Evolutionary conservation across 2,329 filamentous ascomycete genomes (phyloP), one percentile per base, ranked within the genome.

Genomic region (Fusarium robinianum): DNA sequence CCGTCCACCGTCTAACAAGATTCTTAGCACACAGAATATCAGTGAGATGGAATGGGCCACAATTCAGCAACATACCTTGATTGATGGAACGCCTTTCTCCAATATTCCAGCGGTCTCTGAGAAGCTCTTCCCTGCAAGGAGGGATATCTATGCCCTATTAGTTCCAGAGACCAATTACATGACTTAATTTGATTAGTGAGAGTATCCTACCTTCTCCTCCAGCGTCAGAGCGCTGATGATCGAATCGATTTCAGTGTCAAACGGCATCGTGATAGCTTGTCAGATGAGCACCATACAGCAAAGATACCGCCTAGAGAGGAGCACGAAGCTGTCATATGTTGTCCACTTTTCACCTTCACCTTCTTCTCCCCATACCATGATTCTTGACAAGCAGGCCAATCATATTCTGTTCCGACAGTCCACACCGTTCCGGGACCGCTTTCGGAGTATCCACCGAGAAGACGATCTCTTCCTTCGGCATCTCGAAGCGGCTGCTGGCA

Each of bases 1-100:
- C 66, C 66, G 16, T 68, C 66, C 5, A 57, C 57, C 2, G 58
- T 61, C 58, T 61, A 6, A 0, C 0, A 2, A 0, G 2, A 4
- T 21, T 8, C 7, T 52, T 5, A 49, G 37, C 9, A 4, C 3
- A 7, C 17, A 9, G 8, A 1, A 5, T 0, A 2, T 5, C 0
- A 2, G 4, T 23, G 8, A 0, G 2, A 7, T 2, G 8, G n/a
- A n/a, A n/a, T n/a, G n/a, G n/a, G n/a, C n/a, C n/a, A n/a, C n/a
- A n/a, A 2, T 1, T 1, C 2, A 24, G 4, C 0, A 5, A 2
- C 11, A 10, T 15, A 60, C 58, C 31, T 57, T 60, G 4, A 61
- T 53, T 1, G 53, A 49, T 1, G 55, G 58, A 5, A 61, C 12
- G 2, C 51, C 53, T 11, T 56, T 57, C 11, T 55, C 46, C 1